Base-by-base conservation (phyloP, 73 alveolate species). In the Paramecium sexaurelia region DNA sequence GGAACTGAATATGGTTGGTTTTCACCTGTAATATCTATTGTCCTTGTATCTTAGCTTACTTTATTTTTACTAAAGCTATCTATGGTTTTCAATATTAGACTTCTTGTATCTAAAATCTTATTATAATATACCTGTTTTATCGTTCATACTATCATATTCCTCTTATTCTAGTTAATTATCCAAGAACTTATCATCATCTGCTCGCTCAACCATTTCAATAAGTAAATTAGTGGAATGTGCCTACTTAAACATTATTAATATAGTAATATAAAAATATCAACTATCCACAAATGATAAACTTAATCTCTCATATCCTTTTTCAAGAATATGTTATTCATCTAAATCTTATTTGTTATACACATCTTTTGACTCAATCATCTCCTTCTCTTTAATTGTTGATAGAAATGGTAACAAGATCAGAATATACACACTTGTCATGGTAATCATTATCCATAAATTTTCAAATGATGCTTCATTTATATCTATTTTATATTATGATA, bases 361-460 rank as follows among this genome's bases (percentile, higher is more conserved):
- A n/a, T 78, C 90, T 22, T 78, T 78, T 1, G 27, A 41, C 7
- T 78, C 75, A 24, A 78, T 41, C 90, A 78, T 78, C 55, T 78
- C 90, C 17, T 78, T 78, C 27, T 78, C 90, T 37, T 78, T 78
- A 5, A 78, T 78, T 40, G 27, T 78, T 7, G 75, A 45, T 19
- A 78, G 33, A 43, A 78, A 78, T 19, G 90, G 90, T 4, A 78
- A n/a, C 40, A 39, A 39, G 7, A 78, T 37, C 47, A 78, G 24
- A 22, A 78, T 61, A 43, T 78, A 78, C 29, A 78, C 75, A 78
- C 90, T 78, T 1, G 97, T 91, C 26, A 96, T 55, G 27, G 93
- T 37, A 27, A 94, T 84, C 55, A 95, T 91, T 29, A 95, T 93
- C 98, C 98, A 96, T 15, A 95, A 69, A 56, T 92, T 89, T 6